Evolutionary conservation across 257 asterid species (phyloP), one percentile per base, ranked within the genome.

Genomic region (Penstemon eatonii): DNA sequence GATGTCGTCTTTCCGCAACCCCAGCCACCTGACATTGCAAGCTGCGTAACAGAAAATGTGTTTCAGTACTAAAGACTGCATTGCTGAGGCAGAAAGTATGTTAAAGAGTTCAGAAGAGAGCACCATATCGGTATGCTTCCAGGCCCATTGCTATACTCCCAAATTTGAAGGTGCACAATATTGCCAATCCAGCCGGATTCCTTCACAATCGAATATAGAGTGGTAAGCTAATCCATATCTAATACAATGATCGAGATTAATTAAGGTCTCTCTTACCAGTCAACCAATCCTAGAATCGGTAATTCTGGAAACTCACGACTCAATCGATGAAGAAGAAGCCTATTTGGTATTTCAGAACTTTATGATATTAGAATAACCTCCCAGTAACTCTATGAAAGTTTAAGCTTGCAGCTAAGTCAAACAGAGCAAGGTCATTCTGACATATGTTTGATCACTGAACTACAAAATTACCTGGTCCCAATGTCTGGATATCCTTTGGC

Each of bases 401-500:
- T 7, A 60, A 60, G 4, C 11, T 39, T 39, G 2, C 10, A 4
- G 8, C 11, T 59, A 25, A 25, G 33, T 25, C 33, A 25, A 25
- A 25, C 33, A 25, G 33, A 25, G 33, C 33, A 25, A 25, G 33
- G 33, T 25, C 33, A 25, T 25, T 25, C 33, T 25, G 2, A 1
- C 33, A 25, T 25, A 25, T 25, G 33, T 25, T 25, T 25, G 33
- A 25, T 25, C 33, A 25, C 25, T 59, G 3, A 56, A 46, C 44
- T 51, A 56, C 8, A 49, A 49, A 4, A 6, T 49, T 66, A 85
- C 98, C 99, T 88, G 46, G 99, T 93, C 60, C 91, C 95, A 56
- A 93, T 93, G 72, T 90, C 99, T 60, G 97, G 99, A 71, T 86
- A 93, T 45, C 99, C 99, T 83, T 87, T 93, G 64, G 96, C 99